Evolutionary conservation across 139 green algal genomes (phyloP).

Genomic region (Nannochloris sp.): DNA sequence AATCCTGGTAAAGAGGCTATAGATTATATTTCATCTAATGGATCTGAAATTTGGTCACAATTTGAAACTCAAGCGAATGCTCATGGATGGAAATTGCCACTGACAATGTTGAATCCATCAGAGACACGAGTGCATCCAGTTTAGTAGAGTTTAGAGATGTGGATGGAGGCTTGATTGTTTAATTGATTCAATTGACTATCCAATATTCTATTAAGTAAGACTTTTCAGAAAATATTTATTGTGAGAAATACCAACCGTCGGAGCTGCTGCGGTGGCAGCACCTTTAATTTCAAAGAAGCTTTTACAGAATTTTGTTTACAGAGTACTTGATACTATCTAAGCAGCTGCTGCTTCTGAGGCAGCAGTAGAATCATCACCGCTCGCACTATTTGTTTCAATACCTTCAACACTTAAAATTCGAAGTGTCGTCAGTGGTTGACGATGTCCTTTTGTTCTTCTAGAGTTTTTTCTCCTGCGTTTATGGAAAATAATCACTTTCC

Average conservation of each 20-base stretch:
- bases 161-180: too few relatives aligned
- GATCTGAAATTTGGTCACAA: slow-evolving; percentile 29
- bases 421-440: slow-evolving; percentile 38
- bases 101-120: slow-evolving; percentile 64
- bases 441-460: slow-evolving; percentile 51
- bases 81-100: slow-evolving; percentile 51
- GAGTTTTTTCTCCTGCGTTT: slow-evolving; percentile 82
- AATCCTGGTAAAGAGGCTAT: neutral
- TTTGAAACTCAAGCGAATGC: slow-evolving; percentile 45
- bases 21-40: slow-evolving; percentile 2
- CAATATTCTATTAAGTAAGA: too few relatives aligned
- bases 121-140: slow-evolving; percentile 35
- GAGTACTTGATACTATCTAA: too few relatives aligned
- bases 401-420: slow-evolving; percentile 26
- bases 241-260: neutral
- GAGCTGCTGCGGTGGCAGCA: too few relatives aligned
- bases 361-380: too few relatives aligned
- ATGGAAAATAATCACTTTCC: slow-evolving; percentile 78
- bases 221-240: neutral
- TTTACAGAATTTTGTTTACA: too few relatives aligned
- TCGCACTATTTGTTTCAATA: too few relatives aligned
- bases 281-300: too few relatives aligned
- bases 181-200: too few relatives aligned
- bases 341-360: too few relatives aligned
- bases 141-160: too few relatives aligned